Evolutionary conservation across 371 early-diverging fungal species (phyloP).

Genomic region (Apophysomyces sp.): DNA sequence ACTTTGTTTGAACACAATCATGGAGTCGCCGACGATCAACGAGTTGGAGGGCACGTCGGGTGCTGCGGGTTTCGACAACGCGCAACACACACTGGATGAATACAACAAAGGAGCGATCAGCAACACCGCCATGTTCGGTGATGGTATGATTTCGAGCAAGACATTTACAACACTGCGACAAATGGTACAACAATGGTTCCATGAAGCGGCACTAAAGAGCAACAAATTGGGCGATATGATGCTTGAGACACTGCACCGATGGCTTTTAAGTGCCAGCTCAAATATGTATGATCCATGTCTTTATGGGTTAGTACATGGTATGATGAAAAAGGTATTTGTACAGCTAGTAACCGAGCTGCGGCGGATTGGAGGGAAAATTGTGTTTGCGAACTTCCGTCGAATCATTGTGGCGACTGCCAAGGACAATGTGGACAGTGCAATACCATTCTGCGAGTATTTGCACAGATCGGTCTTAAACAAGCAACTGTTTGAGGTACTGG

Average conservation of each 20-base stretch:
- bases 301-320: constrained; percentile 69
- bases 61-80: constrained; percentile 46
- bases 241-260: constrained; percentile 83
- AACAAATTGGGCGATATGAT: constrained; percentile 70
- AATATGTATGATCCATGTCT: constrained; percentile 86
- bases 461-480: constrained; percentile 66
- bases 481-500: constrained; percentile 74
- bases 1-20: constrained; percentile 79
- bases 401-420: constrained; percentile 83
- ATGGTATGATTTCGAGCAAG: constrained; percentile 61
- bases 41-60: constrained; percentile 75
- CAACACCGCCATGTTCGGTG: constrained; percentile 46
- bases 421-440: constrained; percentile 66
- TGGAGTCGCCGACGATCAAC: constrained; percentile 73
- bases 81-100: constrained; percentile 50
- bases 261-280: constrained; percentile 79
- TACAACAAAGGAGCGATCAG: constrained; percentile 47
- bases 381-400: constrained; percentile 80
- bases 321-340: constrained; percentile 89
- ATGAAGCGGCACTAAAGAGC: constrained; percentile 54
- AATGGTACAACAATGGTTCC: constrained; percentile 77
- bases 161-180: constrained; percentile 74
- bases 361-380: constrained; percentile 71
- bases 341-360: constrained; percentile 81
- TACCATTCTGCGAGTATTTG: constrained; percentile 73